Conservation (phyloP, 129 eudicot genomes). For the Heracleum sosnowskyi region DNA sequence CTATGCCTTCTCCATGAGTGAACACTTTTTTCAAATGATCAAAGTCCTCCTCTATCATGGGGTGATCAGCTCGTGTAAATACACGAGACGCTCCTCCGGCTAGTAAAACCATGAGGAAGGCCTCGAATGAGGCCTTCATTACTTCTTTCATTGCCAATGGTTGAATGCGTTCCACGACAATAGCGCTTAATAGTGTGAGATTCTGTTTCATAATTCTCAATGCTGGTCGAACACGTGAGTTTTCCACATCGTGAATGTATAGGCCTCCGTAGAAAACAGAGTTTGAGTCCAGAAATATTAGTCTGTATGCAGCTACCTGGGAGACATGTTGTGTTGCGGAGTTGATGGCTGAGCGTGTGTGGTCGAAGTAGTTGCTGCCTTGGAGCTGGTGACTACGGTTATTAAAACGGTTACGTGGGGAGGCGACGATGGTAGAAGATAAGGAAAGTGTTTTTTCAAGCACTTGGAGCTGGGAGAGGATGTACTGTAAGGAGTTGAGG, state of each 20-base stretch:
- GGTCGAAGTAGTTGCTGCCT: conserved; percentile 42
- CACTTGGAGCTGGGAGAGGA: conserved; percentile 52
- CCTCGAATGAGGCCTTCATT: conserved; percentile 56
- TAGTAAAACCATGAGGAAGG: conserved; percentile 47
- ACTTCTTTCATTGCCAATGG: conserved; percentile 45
- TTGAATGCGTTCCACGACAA: conserved; percentile 65
- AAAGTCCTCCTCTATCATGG: conserved; percentile 77
- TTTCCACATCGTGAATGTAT: conserved; percentile 28
- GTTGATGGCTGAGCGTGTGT: conserved; percentile 38
- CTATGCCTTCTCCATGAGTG: conserved; percentile 49
- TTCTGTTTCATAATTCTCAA: conserved; percentile 44
- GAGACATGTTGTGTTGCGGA: conserved; percentile 57
- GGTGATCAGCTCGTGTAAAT: conserved; percentile 30
- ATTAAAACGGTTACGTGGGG: conserved; percentile 26
- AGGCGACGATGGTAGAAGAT: conserved; percentile 28
- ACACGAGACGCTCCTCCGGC: conserved; percentile 46
- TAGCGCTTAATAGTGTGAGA: conserved; percentile 38
- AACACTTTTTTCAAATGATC: conserved; percentile 50
- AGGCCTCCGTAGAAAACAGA: conserved; percentile 42
- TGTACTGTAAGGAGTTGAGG: conserved; percentile 82
- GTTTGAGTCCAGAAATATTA: conserved; percentile 41
- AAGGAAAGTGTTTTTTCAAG: conserved; percentile 59
- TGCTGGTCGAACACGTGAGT: conserved; percentile 42
- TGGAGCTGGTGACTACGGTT: conserved; percentile 24
- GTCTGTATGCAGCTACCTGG: conserved; percentile 87